Conservation (phyloP, 2,329 filamentous ascomycete genomes). For the Arthrobotrys musiformis region DNA sequence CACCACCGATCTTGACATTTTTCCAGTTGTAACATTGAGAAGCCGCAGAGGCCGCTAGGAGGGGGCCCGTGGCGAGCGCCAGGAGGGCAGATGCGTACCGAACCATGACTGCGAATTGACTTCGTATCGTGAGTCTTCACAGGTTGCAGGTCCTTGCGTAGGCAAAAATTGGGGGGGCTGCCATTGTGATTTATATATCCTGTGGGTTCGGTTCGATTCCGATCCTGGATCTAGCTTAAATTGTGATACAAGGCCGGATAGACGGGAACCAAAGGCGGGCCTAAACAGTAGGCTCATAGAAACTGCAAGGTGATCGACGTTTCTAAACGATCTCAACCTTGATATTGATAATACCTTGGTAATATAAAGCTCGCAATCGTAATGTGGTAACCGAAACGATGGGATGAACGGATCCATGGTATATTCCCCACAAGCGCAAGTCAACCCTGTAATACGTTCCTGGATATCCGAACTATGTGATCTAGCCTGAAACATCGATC, state of each 20-base stretch:
- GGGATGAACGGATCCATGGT: slow-evolving; percentile 8
- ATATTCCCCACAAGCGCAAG: slow-evolving; percentile 22
- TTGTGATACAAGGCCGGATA: background rate
- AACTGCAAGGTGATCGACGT: background rate
- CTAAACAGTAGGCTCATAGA: background rate
- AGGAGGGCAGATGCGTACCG: slow-evolving; percentile 37
- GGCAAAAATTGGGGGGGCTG: background rate
- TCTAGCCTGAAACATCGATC: slow-evolving; percentile 6
- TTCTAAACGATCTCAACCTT: background rate
- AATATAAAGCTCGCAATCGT: background rate
- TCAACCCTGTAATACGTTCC: slow-evolving; percentile 35
- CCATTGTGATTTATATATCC: slow-evolving; percentile 12
- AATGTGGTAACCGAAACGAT: background rate
- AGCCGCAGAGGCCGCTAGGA: slow-evolving; percentile 38
- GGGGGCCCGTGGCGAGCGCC: slow-evolving; percentile 42
- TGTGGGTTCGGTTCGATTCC: background rate
- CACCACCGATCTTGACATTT: slow-evolving; percentile 69
- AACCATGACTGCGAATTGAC: slow-evolving; percentile 28
- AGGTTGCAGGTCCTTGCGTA: background rate
- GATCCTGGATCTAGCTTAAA: background rate
- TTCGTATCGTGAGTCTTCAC: background rate
- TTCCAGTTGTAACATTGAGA: slow-evolving; percentile 63
- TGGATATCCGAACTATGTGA: slow-evolving; percentile 4
- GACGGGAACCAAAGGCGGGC: background rate
- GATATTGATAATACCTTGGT: slow-evolving; percentile 5